These are phyloP conservation scores for Aegilops longissima DNA, from an alignment of 176 grass and related monocot genomes.

Conservation along the genomic window DNA sequence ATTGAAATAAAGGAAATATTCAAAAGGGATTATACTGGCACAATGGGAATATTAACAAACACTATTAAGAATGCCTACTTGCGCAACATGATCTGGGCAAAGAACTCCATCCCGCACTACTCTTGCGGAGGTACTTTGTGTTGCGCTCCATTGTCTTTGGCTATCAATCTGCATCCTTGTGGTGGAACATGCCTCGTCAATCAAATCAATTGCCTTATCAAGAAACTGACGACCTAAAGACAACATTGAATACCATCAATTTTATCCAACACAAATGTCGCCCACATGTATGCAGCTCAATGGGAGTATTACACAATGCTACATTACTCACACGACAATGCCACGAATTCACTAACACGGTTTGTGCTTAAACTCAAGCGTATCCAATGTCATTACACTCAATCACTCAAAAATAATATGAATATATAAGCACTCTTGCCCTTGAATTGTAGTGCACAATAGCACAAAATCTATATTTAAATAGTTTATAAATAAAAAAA, in stretches of 20 bases:
- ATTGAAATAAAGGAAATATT: background rate
- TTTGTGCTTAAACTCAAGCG: background rate
- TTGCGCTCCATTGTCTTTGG: background rate
- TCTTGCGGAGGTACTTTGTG: background rate
- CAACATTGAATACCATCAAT: background rate
- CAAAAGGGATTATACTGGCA: background rate
- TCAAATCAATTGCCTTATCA: constrained; percentile 9
- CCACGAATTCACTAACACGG: background rate
- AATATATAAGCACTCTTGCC: background rate
- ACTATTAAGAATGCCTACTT: background rate
- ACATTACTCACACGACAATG: background rate
- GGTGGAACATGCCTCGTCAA: background rate
- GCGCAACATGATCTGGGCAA: background rate
- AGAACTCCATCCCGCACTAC: background rate
- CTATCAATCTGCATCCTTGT: constrained; percentile 3
- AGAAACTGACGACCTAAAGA: background rate
- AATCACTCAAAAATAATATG: background rate
- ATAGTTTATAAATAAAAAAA: background rate
- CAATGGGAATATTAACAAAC: background rate
- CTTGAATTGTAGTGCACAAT: background rate
- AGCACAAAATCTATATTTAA: background rate
- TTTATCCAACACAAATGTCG: background rate
- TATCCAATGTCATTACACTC: background rate
- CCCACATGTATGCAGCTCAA: background rate
- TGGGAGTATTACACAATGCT: background rate